phyloP scores from a whole-genome alignment of 306 rosid species.

The Coriaria nepalensis region DNA sequence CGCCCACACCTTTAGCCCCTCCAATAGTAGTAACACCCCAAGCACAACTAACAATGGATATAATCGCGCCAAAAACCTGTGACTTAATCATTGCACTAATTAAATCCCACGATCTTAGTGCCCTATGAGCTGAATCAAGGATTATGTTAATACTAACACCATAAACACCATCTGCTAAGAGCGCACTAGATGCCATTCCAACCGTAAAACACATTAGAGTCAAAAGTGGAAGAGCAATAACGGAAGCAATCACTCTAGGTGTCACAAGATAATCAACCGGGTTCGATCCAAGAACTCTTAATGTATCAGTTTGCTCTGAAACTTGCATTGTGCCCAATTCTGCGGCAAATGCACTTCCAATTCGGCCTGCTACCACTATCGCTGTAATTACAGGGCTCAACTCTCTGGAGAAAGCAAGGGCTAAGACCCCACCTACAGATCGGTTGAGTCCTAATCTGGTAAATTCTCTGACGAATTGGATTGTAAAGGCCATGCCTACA shows the following conservation, averaged over 20 bases:
- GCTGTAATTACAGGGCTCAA: constrained; percentile 89
- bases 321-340: constrained; percentile 99
- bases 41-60: constrained; percentile 84
- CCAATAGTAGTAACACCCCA: constrained; percentile 93
- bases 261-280: constrained; percentile 92
- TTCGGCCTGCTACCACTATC: constrained; percentile 84
- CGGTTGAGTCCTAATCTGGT: constrained; percentile 82
- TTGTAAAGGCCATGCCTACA: constrained; percentile 95
- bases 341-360: constrained; percentile 95
- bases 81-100: constrained; percentile 90
- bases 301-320: constrained; percentile 84
- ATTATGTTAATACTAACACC: constrained; percentile 88
- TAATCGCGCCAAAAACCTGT: constrained; percentile 78
- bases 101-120: constrained; percentile 79
- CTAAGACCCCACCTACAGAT: constrained; percentile 91
- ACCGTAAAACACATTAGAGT: constrained; percentile 76
- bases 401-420: constrained; percentile 93
- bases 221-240: constrained; percentile 68
- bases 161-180: constrained; percentile 70
- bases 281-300: constrained; percentile 82
- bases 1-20: constrained; percentile 96
- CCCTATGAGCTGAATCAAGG: constrained; percentile 76
- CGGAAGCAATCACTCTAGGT: constrained; percentile 77
- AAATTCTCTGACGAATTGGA: constrained; percentile 92
- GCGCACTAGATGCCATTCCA: constrained; percentile 86